Conservation (phyloP, 2,329 filamentous ascomycete genomes). For the Verticillium isaacii region DNA sequence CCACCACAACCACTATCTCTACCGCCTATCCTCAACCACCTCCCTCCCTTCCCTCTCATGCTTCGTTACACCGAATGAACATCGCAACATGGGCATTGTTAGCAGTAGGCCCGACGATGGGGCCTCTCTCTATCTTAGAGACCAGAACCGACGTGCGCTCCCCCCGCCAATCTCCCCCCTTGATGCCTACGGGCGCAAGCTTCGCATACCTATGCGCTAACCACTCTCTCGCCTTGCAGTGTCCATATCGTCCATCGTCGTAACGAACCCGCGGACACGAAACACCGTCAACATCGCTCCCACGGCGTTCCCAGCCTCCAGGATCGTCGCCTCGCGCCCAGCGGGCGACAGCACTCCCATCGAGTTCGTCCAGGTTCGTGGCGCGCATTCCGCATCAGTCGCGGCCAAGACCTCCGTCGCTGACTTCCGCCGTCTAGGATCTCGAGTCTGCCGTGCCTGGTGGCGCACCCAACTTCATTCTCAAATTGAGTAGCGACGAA, state of each 20-base stretch:
- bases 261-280: constrained; percentile 76
- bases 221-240: constrained; percentile 48
- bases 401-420: background rate
- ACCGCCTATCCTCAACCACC: background rate
- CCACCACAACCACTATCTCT: constrained; percentile 2
- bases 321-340: constrained; percentile 69
- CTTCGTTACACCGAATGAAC: constrained; percentile 11
- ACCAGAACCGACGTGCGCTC: constrained; percentile 81
- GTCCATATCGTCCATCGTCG: constrained; percentile 75
- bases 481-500: constrained; percentile 86
- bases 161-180: constrained; percentile 12
- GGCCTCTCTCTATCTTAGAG: constrained; percentile 74
- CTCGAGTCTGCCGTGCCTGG: constrained; percentile 54
- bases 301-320: constrained; percentile 81
- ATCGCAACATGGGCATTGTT: constrained; percentile 79
- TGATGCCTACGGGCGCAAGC: constrained; percentile 11
- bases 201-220: constrained; percentile 13
- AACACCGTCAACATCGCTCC: constrained; percentile 73
- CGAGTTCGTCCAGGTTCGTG: constrained; percentile 84
- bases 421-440: constrained; percentile 52
- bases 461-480: constrained; percentile 66
- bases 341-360: constrained; percentile 69
- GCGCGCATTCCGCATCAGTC: constrained; percentile 7
- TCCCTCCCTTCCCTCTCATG: background rate
- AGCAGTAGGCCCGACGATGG: constrained; percentile 85